Evolutionary conservation across 306 rosid species (phyloP), one percentile per base, ranked within the genome.

Genomic region (Castanea mollissima): DNA sequence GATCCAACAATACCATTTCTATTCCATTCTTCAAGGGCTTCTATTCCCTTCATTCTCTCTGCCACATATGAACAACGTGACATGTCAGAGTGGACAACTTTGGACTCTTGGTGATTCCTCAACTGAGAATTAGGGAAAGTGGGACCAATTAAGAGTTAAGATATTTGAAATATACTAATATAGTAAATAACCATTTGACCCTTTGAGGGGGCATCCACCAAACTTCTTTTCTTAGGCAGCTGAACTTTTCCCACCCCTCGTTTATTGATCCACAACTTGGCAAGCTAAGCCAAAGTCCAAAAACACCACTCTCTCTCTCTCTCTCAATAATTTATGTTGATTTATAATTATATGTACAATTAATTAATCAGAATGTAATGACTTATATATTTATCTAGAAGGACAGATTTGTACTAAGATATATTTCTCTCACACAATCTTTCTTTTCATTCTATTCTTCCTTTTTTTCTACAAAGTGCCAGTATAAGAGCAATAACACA

Each of bases 181-280:
- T 18, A 44, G 57, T 56, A 76, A 76, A 85, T 67, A 78, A 70
- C 80, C 74, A 77, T 68, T 85, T 82, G 82, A 84, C 65, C 74
- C 59, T 74, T 54, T 23, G 46, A 59, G 58, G 41, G 63, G 76
- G 76, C 75, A 79, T 29, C 18, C 38, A 21, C 27, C 6, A 25
- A 44, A 41, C 29, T 41, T 59, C 54, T 55, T 49, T 34, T 23
- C 10, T 71, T 71, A 44, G 29, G 63, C 52, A 27, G 70, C 64
- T 23, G 55, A 23, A 35, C 35, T 69, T 35, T 12, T 52, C 38
- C 46, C 64, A 78, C 44, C 32, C 15, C 14, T 65, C 51, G 20
- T 29, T 13, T 29, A 63, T 25, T 29, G 38, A 63, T 63, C n/a
- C 14, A 29, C 35, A 27, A 63, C 35, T 29, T 27, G 35, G 69